Evolutionary conservation across 176 grass and related monocot species (phyloP).

Genomic region (Melocanna baccifera): DNA sequence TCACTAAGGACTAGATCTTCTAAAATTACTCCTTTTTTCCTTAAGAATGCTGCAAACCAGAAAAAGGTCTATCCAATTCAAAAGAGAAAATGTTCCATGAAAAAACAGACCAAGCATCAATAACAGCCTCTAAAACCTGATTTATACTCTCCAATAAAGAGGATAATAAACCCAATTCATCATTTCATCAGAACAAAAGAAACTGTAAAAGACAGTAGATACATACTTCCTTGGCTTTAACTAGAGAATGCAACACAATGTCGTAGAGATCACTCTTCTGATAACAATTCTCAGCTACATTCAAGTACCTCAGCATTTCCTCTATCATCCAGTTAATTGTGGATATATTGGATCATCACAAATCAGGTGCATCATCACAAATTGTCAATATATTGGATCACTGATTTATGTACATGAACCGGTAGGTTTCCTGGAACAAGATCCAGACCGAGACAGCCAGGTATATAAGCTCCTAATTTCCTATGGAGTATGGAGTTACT

Average conservation of each 20-base stretch:
- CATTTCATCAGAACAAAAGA: slow-evolving; percentile 1
- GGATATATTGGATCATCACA: no score
- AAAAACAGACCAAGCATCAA: neutral
- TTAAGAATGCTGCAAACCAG: slow-evolving; percentile 33
- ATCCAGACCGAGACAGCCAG: neutral
- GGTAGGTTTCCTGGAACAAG: neutral
- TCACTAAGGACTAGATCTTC: slow-evolving; percentile 74
- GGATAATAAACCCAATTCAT: neutral
- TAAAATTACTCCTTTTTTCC: slow-evolving; percentile 45
- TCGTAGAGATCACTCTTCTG: slow-evolving; percentile 68
- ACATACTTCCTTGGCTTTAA: slow-evolving; percentile 65
- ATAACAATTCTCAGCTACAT: slow-evolving; percentile 56
- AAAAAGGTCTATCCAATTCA: no score
- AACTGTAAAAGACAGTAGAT: neutral
- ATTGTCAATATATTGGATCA: neutral
- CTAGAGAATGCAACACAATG: slow-evolving; percentile 55
- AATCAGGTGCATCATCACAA: neutral
- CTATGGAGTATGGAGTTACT: no score
- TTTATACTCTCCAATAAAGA: neutral
- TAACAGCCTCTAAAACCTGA: neutral
- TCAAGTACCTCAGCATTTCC: slow-evolving; percentile 80
- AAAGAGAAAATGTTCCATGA: no score
- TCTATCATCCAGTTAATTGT: slow-evolving; percentile 78
- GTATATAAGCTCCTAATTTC: neutral
- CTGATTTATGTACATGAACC: neutral